phyloP scores from a whole-genome alignment of 495 filamentous ascomycete genomes.

The Penicillium mononematosum region DNA sequence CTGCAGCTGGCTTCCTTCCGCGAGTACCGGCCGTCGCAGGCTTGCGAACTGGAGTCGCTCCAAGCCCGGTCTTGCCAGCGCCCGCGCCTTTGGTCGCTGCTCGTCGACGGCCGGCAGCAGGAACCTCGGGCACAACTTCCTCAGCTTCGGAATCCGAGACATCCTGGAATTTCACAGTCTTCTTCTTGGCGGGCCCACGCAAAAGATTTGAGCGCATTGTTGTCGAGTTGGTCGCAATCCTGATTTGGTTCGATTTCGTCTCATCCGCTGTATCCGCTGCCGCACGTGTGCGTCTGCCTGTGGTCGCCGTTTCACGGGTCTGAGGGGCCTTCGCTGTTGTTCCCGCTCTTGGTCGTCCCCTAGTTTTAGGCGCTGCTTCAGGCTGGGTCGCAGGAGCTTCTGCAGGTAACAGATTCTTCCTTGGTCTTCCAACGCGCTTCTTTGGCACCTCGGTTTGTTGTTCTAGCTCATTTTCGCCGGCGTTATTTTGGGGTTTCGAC shows the following conservation, averaged over 20 bases:
- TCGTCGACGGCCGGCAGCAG: conserved; percentile 28
- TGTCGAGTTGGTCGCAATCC: conserved; percentile 34
- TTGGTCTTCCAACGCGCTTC: conserved; percentile 39
- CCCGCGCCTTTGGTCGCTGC: conserved; percentile 8
- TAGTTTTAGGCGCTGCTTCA: conserved; percentile 26
- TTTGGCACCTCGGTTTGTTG: conserved; percentile 31
- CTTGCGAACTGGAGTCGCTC: conserved; percentile 51
- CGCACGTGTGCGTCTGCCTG: conserved; percentile 28
- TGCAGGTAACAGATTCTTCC: conserved; percentile 20
- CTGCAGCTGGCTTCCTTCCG: conserved; percentile 40
- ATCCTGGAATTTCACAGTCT: conserved; percentile 55
- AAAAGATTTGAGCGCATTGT: conserved; percentile 38
- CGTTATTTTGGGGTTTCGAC: conserved; percentile 17
- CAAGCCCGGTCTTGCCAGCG: conserved; percentile 36
- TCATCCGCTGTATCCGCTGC: conserved; percentile 21
- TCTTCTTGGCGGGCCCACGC: conserved; percentile 47
- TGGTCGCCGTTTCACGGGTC: conserved; percentile 6
- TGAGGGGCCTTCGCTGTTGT: conserved; percentile 20
- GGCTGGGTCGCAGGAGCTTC: conserved; percentile 17
- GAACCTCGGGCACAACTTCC: conserved; percentile 24
- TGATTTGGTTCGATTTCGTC: conserved; percentile 25
- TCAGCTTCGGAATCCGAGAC: conserved; percentile 42
- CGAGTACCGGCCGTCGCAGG: conserved; percentile 28
- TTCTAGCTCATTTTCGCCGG: conserved; percentile 27
- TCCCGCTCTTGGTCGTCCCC: conserved; percentile 39